phyloP scores from a whole-genome alignment of 495 filamentous ascomycete species.

The Bryoglossum gracile region DNA sequence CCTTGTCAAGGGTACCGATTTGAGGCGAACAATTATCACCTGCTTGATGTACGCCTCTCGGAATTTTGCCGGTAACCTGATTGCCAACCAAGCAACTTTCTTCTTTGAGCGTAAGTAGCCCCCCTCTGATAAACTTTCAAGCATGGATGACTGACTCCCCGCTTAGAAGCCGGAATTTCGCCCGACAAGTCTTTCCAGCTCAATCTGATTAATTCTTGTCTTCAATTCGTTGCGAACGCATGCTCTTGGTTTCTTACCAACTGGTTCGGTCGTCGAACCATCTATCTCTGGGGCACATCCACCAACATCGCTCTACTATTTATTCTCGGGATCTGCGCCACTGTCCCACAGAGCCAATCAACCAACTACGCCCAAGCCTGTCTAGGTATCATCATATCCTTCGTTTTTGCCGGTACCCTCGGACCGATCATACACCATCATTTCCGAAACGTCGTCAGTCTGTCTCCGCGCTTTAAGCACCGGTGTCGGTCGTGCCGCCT shows the following conservation, averaged over 20 bases:
- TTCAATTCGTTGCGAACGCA: slow-evolving; percentile 32
- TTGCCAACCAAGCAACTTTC: slow-evolving; percentile 52
- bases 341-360: slow-evolving; percentile 35
- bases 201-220: slow-evolving; percentile 26
- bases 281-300: slow-evolving; percentile 18
- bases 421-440: slow-evolving; percentile 49
- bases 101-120: slow-evolving; percentile 47
- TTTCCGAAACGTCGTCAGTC: slow-evolving; percentile 51
- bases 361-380: slow-evolving; percentile 42
- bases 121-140: background rate
- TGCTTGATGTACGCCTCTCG: slow-evolving; percentile 43
- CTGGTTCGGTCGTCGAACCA: slow-evolving; percentile 18
- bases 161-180: slow-evolving; percentile 42
- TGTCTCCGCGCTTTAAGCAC: slow-evolving; percentile 48
- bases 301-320: slow-evolving; percentile 11
- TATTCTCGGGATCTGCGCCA: slow-evolving; percentile 45
- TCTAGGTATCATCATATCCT: slow-evolving; percentile 50
- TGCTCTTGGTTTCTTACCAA: slow-evolving; percentile 27
- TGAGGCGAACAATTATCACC: slow-evolving; percentile 48
- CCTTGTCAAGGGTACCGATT: slow-evolving; percentile 46
- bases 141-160: background rate
- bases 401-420: slow-evolving; percentile 44
- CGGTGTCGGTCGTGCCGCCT: slow-evolving; percentile 46
- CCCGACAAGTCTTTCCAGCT: slow-evolving; percentile 40
- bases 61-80: slow-evolving; percentile 40